phyloP scores from a whole-genome alignment of 2,329 filamentous ascomycete genomes.

The Cladosporium sp. region DNA sequence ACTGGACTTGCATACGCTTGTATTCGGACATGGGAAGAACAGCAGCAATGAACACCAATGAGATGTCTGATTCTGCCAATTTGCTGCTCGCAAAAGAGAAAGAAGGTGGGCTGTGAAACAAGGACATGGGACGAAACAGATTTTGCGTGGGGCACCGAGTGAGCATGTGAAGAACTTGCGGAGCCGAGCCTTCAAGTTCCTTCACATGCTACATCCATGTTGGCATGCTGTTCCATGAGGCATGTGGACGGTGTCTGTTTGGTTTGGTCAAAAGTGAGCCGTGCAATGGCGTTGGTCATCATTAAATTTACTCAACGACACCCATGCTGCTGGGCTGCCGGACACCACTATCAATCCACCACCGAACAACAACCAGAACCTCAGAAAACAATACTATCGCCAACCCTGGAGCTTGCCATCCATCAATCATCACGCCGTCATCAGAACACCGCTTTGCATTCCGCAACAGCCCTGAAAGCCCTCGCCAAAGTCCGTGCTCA shows the following conservation, averaged over 20 bases:
- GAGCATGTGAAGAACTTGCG: not conserved
- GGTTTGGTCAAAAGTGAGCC: not conserved
- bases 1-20: not conserved
- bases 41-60: not conserved
- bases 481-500: constrained; percentile 21
- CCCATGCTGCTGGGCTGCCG: not conserved
- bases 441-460: constrained; percentile 23
- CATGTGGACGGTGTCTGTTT: not conserved
- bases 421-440: constrained; percentile 12
- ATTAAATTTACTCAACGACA: not conserved
- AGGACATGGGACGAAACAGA: not conserved
- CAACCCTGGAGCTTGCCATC: not conserved
- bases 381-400: constrained; percentile 3
- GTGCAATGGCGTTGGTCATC: not conserved
- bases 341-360: not conserved
- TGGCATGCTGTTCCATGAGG: not conserved
- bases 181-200: not conserved
- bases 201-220: constrained; percentile 11
- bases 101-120: not conserved
- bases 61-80: not conserved
- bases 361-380: not conserved
- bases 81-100: not conserved
- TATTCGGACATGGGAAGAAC: not conserved
- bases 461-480: constrained; percentile 18
- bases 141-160: not conserved